Conservation (phyloP, 2,329 filamentous ascomycete species). For the Epichloe uncinata region DNA sequence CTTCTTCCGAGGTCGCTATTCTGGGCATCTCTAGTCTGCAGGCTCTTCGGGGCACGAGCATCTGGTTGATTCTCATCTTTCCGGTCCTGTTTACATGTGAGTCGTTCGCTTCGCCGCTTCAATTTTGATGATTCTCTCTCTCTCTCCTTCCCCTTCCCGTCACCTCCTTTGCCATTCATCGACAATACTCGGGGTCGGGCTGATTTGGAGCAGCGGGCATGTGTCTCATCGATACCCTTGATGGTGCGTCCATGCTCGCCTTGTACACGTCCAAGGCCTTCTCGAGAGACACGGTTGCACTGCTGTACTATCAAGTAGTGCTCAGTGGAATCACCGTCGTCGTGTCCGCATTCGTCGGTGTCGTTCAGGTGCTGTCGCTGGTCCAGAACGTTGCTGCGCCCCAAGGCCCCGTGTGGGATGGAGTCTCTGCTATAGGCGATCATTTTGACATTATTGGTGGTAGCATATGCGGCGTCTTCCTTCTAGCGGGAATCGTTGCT, state of each 20-base stretch:
- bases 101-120: conserved; percentile 6
- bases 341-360: conserved; percentile 74
- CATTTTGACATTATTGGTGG: conserved; percentile 80
- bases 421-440: conserved; percentile 61
- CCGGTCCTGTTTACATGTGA: conserved; percentile 75
- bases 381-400: conserved; percentile 64
- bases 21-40: conserved; percentile 83
- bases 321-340: conserved; percentile 72
- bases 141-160: not conserved
- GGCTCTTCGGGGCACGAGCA: conserved; percentile 69
- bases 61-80: conserved; percentile 92
- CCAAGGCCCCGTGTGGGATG: conserved; percentile 76
- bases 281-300: conserved; percentile 70
- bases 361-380: conserved; percentile 71
- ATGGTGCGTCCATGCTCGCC: conserved; percentile 90
- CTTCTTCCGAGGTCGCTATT: conserved; percentile 84
- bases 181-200: not conserved
- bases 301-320: conserved; percentile 86
- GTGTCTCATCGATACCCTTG: conserved; percentile 86
- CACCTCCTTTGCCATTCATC: not conserved
- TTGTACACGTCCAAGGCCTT: conserved; percentile 75
- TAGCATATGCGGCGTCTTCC: conserved; percentile 71
- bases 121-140: not conserved
- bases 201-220: conserved; percentile 52
- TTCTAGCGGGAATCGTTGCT: conserved; percentile 62